These are phyloP conservation scores for Coprinellus micaceus DNA, from an alignment of 768 basidiomycete genomes.

Conservation along the genomic window DNA sequence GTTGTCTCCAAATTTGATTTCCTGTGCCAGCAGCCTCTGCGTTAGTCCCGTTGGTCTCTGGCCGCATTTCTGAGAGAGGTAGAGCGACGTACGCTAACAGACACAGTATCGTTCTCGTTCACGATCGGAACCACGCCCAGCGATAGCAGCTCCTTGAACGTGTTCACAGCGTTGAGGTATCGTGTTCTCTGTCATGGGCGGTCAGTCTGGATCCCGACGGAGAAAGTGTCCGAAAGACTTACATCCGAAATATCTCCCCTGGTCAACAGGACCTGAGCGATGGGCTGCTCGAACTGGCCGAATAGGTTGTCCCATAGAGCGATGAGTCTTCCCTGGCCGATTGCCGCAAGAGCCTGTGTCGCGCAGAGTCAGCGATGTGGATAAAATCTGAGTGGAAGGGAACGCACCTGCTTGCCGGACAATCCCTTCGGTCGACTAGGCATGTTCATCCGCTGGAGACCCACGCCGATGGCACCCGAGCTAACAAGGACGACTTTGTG, in stretches of 20 bases:
- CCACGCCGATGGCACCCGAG: conserved; percentile 97
- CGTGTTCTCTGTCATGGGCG: conserved; percentile 67
- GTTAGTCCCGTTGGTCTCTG: no score
- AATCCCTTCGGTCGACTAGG: conserved; percentile 77
- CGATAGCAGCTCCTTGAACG: conserved; percentile 82
- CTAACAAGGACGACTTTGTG: conserved; percentile 95
- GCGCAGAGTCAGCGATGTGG: not conserved
- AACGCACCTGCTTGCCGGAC: conserved; percentile 83
- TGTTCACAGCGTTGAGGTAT: conserved; percentile 95
- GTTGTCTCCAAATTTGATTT: conserved; percentile 99
- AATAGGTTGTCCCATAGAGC: conserved; percentile 98
- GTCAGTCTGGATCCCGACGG: not conserved
- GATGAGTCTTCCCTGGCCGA: conserved; percentile 94
- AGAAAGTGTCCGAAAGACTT: conserved; percentile 20
- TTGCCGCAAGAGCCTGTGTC: conserved; percentile 85
- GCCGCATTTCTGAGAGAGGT: not conserved
- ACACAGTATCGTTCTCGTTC: conserved; percentile 98
- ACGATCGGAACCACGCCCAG: conserved; percentile 98
- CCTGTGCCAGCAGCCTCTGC: conserved; percentile 43
- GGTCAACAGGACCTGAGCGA: conserved; percentile 91
- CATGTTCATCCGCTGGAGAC: conserved; percentile 87
- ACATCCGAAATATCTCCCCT: conserved; percentile 98
- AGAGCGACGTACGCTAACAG: conserved; percentile 76
- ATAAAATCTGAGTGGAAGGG: not conserved
- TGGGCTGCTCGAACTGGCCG: conserved; percentile 88